Percentiles rank a stretch among this genome's conserved stretches.
These are phyloP conservation scores for Backusella parvicylindrica DNA, from an alignment of 192 early-diverging fungal species.

Conservation along the genomic window DNA sequence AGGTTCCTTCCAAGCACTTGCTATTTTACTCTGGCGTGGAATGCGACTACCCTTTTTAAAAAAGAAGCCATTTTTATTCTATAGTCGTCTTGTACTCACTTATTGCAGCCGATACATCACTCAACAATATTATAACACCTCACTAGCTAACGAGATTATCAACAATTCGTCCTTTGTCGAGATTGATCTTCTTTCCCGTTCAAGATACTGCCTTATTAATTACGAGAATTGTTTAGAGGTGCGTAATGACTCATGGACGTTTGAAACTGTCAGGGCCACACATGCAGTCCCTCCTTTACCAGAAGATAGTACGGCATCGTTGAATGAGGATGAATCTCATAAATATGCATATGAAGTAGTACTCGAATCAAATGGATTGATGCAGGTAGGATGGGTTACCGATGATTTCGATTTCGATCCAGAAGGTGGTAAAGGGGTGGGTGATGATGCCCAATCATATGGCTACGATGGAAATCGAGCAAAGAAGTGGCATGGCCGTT, in stretches of 20 bases:
- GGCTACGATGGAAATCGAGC: constrained; percentile 58
- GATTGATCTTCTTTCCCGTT: constrained; percentile 5
- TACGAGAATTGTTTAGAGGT: constrained; percentile 16
- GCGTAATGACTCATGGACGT: constrained; percentile 34
- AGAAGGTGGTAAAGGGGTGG: constrained; percentile 66
- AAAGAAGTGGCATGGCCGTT: constrained; percentile 65
- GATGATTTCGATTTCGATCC: constrained; percentile 47
- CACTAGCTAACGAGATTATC: background rate
- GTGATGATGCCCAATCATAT: constrained; percentile 63
- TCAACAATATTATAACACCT: background rate
- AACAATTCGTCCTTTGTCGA: background rate
- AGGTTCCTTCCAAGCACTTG: background rate
- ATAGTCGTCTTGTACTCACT: constrained; percentile 10
- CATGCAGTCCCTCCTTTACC: constrained; percentile 8
- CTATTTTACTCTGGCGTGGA: background rate
- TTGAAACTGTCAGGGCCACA: constrained; percentile 25
- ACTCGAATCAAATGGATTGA: constrained; percentile 52
- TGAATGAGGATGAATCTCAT: background rate
- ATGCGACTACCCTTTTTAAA: constrained; percentile 4
- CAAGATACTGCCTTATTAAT: constrained; percentile 22
- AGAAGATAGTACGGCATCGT: background rate
- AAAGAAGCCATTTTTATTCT: constrained; percentile 11
- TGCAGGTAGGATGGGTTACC: constrained; percentile 67
- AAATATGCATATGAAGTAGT: constrained; percentile 47
- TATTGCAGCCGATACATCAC: constrained; percentile 4